Percentiles rank a stretch among this genome's conserved stretches.
phyloP scores from a whole-genome alignment of 805 yeast species.

The Metschnikowia continentalis region DNA sequence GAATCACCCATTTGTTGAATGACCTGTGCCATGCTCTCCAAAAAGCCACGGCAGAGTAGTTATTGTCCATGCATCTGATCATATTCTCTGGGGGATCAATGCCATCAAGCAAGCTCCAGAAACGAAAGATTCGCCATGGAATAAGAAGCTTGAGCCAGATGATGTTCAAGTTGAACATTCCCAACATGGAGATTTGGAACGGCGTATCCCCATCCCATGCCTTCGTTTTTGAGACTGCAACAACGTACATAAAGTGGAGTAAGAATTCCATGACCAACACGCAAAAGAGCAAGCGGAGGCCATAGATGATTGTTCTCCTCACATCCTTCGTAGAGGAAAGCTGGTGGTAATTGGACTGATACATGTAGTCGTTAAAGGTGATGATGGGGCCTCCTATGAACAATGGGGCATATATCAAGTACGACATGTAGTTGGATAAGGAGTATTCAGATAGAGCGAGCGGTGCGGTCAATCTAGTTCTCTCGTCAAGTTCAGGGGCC shows the following conservation, averaged over 20 bases:
- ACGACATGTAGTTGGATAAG: slow-evolving; percentile 65
- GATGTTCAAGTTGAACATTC: slow-evolving; percentile 80
- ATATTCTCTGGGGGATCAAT: slow-evolving; percentile 97
- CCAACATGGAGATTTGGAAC: slow-evolving; percentile 92
- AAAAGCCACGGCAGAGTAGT: slow-evolving; percentile 88
- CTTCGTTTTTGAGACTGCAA: slow-evolving; percentile 82
- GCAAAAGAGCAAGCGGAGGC: slow-evolving; percentile 65
- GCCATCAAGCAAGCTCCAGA: slow-evolving; percentile 90
- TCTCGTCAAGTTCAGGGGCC: slow-evolving; percentile 42
- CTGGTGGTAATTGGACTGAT: slow-evolving; percentile 56
- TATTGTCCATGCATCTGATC: slow-evolving; percentile 94
- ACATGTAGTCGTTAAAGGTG: slow-evolving; percentile 85
- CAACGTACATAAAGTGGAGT: slow-evolving; percentile 85
- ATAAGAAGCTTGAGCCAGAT: slow-evolving; percentile 90
- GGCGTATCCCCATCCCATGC: slow-evolving; percentile 92
- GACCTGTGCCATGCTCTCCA: slow-evolving; percentile 99
- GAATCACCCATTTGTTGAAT: slow-evolving; percentile 81
- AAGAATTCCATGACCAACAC: slow-evolving; percentile 84
- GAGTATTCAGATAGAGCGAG: slow-evolving; percentile 58
- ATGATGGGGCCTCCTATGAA: slow-evolving; percentile 94
- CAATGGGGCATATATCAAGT: slow-evolving; percentile 79
- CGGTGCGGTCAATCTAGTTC: slow-evolving; percentile 62
- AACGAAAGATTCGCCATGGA: slow-evolving; percentile 93
- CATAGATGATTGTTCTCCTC: slow-evolving; percentile 56
- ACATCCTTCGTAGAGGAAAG: slow-evolving; percentile 53